Percentiles rank a stretch among this genome's conserved stretches.
phyloP scores from a whole-genome alignment of 371 early-diverging fungal species.

The Dichotomocladium elegans region DNA sequence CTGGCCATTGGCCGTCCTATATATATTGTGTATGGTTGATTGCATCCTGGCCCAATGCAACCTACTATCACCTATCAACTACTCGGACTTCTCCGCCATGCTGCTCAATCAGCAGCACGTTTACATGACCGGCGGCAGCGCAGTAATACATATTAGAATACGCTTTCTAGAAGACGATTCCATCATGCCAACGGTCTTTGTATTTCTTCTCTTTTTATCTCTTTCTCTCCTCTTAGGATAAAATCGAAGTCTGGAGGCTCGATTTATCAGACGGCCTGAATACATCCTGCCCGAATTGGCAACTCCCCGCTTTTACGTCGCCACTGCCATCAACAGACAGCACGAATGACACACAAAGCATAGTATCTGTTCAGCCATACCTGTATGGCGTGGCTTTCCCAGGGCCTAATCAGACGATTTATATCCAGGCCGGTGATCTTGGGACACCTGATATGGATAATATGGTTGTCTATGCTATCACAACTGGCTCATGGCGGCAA shows the following conservation, averaged over 20 bases:
- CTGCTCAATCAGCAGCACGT: slow-evolving; percentile 6
- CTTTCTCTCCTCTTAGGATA: slow-evolving; percentile 6
- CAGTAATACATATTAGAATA: slow-evolving; percentile 2
- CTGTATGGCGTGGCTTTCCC: slow-evolving; percentile 29
- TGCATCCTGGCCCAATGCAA: no score
- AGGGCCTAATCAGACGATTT: slow-evolving; percentile 12
- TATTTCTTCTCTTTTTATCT: neutral
- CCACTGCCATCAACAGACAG: neutral
- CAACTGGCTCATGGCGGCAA: slow-evolving; percentile 6
- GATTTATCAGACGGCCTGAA: slow-evolving; percentile 23
- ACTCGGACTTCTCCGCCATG: slow-evolving; percentile 18
- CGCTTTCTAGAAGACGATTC: neutral
- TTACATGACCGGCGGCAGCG: slow-evolving; percentile 13
- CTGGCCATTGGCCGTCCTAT: no score
- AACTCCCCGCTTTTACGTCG: neutral
- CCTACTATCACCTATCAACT: slow-evolving; percentile 7
- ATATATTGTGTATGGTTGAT: no score
- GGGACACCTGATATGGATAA: slow-evolving; percentile 14
- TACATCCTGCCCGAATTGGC: slow-evolving; percentile 18
- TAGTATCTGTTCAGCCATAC: slow-evolving; percentile 14
- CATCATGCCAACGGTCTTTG: neutral
- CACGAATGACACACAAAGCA: neutral
- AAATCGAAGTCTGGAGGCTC: slow-evolving; percentile 21
- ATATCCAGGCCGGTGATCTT: slow-evolving; percentile 21
- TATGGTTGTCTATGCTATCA: slow-evolving; percentile 18